phyloP scores from a whole-genome alignment of 75 land plant genomes.

The Sequoia sempervirens region DNA sequence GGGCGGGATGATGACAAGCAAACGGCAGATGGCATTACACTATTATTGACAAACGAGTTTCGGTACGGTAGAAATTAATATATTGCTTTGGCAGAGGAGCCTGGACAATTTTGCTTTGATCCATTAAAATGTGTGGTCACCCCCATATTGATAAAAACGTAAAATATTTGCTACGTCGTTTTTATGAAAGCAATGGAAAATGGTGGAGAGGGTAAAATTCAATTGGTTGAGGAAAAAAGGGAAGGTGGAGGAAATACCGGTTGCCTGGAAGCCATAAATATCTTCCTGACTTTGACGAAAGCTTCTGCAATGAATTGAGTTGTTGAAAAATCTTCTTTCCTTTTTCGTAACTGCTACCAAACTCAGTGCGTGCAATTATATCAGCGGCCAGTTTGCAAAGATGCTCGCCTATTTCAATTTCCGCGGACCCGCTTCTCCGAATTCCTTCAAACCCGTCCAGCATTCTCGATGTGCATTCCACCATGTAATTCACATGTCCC shows the following conservation, averaged over 20 bases:
- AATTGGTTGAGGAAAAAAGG: not conserved
- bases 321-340: conserved; percentile 71
- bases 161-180: not conserved
- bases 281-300: conserved; percentile 46
- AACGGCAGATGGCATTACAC: not conserved
- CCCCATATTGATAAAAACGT: not conserved
- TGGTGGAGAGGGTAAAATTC: not conserved
- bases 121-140: not conserved
- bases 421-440: not conserved
- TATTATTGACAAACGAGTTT: too few relatives aligned
- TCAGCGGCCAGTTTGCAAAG: conserved; percentile 60
- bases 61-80: too few relatives aligned
- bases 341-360: conserved; percentile 72
- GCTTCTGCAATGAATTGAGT: conserved; percentile 48
- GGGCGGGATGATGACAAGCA: not conserved
- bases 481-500: conserved; percentile 51
- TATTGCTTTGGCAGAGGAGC: not conserved
- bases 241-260: conserved; percentile 30
- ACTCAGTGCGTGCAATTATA: conserved; percentile 74
- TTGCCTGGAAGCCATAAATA: conserved; percentile 75
- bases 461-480: conserved; percentile 48
- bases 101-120: not conserved
- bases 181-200: not conserved
- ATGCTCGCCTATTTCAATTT: conserved; percentile 39
- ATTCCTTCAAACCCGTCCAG: not conserved